phyloP scores from a whole-genome alignment of 2,329 filamentous ascomycete genomes.

The Diaporthe vaccinii region DNA sequence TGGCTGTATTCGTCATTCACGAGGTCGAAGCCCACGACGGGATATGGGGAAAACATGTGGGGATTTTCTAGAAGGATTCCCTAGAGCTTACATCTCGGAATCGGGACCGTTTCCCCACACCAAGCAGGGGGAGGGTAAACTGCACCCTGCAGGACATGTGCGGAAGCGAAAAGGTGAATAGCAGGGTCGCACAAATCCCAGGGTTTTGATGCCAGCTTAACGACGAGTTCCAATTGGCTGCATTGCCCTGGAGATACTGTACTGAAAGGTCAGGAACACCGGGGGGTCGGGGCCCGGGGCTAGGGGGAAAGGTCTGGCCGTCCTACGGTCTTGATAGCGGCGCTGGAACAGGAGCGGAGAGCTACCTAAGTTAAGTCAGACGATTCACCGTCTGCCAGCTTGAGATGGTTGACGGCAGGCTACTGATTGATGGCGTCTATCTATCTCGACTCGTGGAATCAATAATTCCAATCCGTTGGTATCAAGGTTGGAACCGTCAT shows the following conservation, averaged over 20 bases:
- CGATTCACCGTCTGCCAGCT: not conserved
- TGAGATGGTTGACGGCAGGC: not conserved
- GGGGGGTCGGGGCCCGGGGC: no score
- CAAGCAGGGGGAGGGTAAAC: not conserved
- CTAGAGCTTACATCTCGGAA: slow-evolving; percentile 18
- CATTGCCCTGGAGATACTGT: not conserved
- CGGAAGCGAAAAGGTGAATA: not conserved
- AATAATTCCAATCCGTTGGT: not conserved
- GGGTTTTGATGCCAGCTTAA: no score
- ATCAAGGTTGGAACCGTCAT: no score
- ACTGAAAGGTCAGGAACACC: not conserved
- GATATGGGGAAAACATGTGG: not conserved
- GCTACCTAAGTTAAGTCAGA: not conserved
- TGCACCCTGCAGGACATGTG: not conserved
- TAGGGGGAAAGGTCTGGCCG: not conserved
- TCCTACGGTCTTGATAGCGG: no score
- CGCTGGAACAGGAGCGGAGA: not conserved
- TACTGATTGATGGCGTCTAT: not conserved
- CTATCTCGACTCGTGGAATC: not conserved
- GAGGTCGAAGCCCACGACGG: not conserved
- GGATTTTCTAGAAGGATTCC: slow-evolving; percentile 2
- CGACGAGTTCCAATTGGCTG: not conserved
- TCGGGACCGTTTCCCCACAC: slow-evolving; percentile 23
- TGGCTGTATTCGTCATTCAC: not conserved
- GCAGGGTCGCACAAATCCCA: not conserved